These are phyloP conservation scores for Erysimum pusillum DNA, from an alignment of 441 rosid species.

Conservation along the genomic window DNA sequence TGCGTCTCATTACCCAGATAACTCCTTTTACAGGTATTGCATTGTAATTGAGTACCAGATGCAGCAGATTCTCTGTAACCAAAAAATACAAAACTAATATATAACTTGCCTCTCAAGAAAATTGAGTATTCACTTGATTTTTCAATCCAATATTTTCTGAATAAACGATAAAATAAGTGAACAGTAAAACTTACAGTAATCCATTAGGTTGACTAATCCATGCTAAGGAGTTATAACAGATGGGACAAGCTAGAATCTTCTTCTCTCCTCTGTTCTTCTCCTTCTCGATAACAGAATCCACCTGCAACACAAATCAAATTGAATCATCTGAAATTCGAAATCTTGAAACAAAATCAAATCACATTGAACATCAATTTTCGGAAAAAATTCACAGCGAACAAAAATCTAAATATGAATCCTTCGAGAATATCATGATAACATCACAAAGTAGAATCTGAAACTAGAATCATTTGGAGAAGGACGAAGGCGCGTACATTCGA, in stretches of 20 bases:
- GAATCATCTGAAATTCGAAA: neutral
- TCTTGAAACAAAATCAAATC: conserved; percentile 4
- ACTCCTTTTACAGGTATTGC: conserved; percentile 65
- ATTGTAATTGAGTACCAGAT: conserved; percentile 54
- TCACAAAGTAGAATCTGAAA: neutral
- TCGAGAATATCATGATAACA: neutral
- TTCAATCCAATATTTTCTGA: neutral
- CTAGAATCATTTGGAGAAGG: neutral
- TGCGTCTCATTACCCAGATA: conserved; percentile 67
- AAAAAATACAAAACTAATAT: conserved; percentile 1
- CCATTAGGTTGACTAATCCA: conserved; percentile 43
- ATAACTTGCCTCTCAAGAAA: conserved; percentile 14
- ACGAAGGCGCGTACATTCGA: conserved; percentile 48
- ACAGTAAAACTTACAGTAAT: conserved; percentile 58
- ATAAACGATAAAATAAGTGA: conserved; percentile 8
- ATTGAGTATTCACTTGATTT: neutral
- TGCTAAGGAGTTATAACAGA: conserved; percentile 63
- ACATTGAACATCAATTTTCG: neutral
- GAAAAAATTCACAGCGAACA: neutral
- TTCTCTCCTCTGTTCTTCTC: conserved; percentile 39
- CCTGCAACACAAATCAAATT: conserved; percentile 41
- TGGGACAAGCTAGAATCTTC: conserved; percentile 73
- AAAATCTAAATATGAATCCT: neutral
- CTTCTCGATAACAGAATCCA: conserved; percentile 53
- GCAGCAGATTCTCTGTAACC: conserved; percentile 52